These are phyloP conservation scores for Lagerstroemia speciosa DNA, from an alignment of 345 rosid genomes.

Conservation along the genomic window DNA sequence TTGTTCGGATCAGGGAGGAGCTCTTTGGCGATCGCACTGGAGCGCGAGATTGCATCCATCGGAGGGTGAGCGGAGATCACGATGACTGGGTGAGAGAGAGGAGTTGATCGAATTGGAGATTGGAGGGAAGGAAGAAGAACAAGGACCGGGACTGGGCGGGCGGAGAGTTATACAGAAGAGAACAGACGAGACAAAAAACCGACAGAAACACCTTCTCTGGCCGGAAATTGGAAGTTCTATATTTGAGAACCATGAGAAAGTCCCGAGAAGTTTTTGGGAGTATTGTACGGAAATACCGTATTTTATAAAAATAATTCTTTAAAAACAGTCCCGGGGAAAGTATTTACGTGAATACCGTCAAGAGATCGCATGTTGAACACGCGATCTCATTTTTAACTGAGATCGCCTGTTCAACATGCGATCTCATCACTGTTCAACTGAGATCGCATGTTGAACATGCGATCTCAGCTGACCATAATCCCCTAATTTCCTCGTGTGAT, in stretches of 20 bases:
- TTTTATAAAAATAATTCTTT: too few relatives aligned
- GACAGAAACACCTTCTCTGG: not conserved
- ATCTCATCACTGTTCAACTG: too few relatives aligned
- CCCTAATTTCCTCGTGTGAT: too few relatives aligned
- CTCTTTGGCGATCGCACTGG: not conserved
- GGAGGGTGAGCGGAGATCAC: conserved; percentile 4
- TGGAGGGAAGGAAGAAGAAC: conserved; percentile 2
- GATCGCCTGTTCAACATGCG: too few relatives aligned
- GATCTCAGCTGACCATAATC: too few relatives aligned
- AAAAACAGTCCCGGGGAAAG: too few relatives aligned
- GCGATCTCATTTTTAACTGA: too few relatives aligned
- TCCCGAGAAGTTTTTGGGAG: too few relatives aligned
- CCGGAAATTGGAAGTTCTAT: not conserved
- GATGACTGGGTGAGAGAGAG: not conserved
- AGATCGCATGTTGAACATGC: too few relatives aligned
- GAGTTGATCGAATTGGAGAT: not conserved
- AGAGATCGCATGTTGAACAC: too few relatives aligned
- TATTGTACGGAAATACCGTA: too few relatives aligned
- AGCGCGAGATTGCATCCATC: not conserved
- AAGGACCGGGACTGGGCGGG: not conserved
- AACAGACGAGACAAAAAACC: not conserved
- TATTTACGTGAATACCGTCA: too few relatives aligned
- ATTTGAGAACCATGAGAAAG: not conserved
- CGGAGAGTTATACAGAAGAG: not conserved
- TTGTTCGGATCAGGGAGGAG: not conserved